Percentiles rank a stretch among this genome's conserved stretches.
Evolutionary conservation across 257 asterid species (phyloP).

Genomic region (Solanum dulcamara): DNA sequence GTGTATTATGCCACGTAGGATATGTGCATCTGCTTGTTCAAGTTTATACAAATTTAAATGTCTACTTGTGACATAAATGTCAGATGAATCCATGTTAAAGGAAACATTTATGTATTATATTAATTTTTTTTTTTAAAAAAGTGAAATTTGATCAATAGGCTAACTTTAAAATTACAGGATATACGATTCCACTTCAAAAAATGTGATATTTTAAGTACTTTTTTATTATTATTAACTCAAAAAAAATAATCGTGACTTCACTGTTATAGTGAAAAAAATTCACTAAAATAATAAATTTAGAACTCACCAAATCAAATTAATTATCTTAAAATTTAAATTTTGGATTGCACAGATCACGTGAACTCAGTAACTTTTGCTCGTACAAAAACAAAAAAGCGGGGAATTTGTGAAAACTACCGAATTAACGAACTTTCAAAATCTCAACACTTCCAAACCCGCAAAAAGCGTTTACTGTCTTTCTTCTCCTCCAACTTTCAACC

Average conservation of each 20-base stretch:
- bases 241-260: too few species aligned
- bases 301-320: not conserved
- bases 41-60: not conserved
- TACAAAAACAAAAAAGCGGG: not conserved
- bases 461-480: not conserved
- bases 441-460: not conserved
- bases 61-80: not conserved
- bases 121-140: too few species aligned
- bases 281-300: not conserved
- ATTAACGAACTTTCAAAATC: not conserved
- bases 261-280: too few species aligned
- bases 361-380: not conserved
- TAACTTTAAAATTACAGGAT: too few species aligned
- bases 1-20: too few species aligned
- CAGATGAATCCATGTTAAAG: too few species aligned
- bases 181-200: too few species aligned
- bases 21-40: not conserved
- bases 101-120: too few species aligned
- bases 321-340: not conserved
- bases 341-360: rapidly evolving
- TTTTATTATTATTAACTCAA: too few species aligned
- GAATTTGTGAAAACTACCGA: not conserved
- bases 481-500: not conserved
- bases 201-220: too few species aligned
- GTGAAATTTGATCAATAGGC: too few species aligned